A percentile compares a stretch with the other conserved stretches of the same genome.
Conservation (phyloP, 805 yeast genomes). For the Torulaspora indica region DNA sequence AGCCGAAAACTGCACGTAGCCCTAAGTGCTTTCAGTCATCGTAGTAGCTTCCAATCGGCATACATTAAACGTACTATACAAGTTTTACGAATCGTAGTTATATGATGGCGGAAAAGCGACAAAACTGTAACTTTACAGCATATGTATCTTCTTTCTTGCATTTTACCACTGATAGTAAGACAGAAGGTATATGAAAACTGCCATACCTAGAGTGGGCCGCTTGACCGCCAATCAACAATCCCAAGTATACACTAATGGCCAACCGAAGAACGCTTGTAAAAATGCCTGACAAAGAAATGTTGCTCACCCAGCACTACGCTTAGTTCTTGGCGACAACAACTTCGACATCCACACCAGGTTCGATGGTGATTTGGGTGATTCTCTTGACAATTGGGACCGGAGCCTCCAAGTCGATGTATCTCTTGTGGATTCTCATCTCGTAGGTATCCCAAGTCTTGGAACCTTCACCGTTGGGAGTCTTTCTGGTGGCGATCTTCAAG, state of each 20-base stretch:
- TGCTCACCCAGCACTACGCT: slow-evolving; percentile 1
- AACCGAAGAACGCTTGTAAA: slow-evolving; percentile 1
- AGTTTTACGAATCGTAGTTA: neutral
- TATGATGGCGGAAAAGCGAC: neutral
- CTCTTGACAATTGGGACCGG: slow-evolving; percentile 90
- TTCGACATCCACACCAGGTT: slow-evolving; percentile 98
- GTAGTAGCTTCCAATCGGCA: neutral
- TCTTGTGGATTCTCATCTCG: slow-evolving; percentile 99
- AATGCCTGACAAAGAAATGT: neutral
- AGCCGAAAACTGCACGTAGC: neutral
- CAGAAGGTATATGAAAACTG: slow-evolving; percentile 38
- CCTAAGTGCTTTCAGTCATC: no score
- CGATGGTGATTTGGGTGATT: slow-evolving; percentile 96
- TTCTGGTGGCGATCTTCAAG: slow-evolving; percentile 97
- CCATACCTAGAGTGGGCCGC: slow-evolving; percentile 39
- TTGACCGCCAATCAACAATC: neutral
- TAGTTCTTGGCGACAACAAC: slow-evolving; percentile 63
- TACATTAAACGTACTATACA: neutral
- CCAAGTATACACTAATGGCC: slow-evolving; percentile 4
- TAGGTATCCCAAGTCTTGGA: slow-evolving; percentile 99
- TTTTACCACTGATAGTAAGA: slow-evolving; percentile 40
- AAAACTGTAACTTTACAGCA: neutral
- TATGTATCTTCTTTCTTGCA: slow-evolving; percentile 5
- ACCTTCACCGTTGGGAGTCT: slow-evolving; percentile 99
- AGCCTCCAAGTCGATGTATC: slow-evolving; percentile 96